Base-by-base conservation (phyloP, 1,139 yeast genomes). In the Spathaspora sp. region DNA sequence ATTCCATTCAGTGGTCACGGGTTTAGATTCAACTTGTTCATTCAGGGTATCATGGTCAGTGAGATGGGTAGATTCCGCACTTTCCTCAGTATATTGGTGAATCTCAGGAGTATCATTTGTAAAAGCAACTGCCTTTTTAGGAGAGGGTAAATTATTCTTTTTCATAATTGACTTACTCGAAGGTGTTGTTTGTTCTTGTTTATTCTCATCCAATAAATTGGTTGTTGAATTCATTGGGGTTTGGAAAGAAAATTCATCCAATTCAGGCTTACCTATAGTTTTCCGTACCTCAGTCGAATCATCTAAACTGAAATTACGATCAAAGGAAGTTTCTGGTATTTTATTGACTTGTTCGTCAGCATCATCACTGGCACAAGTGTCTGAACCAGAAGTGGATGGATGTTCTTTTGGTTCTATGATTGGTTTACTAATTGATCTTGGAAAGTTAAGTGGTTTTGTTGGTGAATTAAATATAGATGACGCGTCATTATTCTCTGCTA, bases 111-210 rank as follows among this genome's bases (percentile, higher is more conserved):
- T 59, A 4, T 64, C 51, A 46, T 52, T 54, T 7, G 68, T 64
- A 48, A 74, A 73, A 1, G 67, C 78, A 8, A 73, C 78, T 40
- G 59, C 65, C 50, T 72, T 73, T 47, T 66, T 68, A 4, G 78
- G 77, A 1, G 76, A 70, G 11, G 56, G 49, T 8, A 18, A 53
- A 1, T 66, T 57, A 2, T 65, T 54, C 45, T 64, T 67, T 50
- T 65, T 71, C 73, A 74, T 67, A 36, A 71, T 72, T 16, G 77
- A 71, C 52, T 70, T 73, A 46, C 64, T 65, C 2, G 78, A 79
- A 2, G 76, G 69, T 11, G 36, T 6, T 57, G 8, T 9, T 31
- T 43, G 42, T 40, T 33, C 17, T 41, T 37, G 34, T 31, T 38
- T 7, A 39, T 38, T 31, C 15, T 42, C 38, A 27, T 39, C 36